phyloP scores from a whole-genome alignment of 75 land plant species.

The Pinus taeda region DNA sequence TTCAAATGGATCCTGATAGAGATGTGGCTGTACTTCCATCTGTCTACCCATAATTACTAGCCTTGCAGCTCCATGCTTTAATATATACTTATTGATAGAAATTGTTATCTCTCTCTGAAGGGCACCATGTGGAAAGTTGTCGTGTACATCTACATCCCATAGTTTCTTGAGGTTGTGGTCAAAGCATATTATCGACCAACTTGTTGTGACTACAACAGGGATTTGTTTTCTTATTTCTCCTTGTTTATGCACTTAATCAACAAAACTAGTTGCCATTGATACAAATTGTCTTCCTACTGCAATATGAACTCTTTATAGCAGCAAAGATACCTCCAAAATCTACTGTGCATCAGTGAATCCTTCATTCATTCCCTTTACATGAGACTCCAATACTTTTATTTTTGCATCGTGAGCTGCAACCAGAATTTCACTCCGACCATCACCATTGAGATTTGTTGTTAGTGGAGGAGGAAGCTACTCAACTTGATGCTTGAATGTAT shows the following conservation, averaged over 20 bases:
- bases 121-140: conserved; percentile 88
- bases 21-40: conserved; percentile 92
- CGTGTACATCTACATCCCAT: conserved; percentile 83
- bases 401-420: too few relatives aligned
- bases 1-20: conserved; percentile 88
- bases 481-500: too few relatives aligned
- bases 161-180: conserved; percentile 94
- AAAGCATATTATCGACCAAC: conserved; percentile 93
- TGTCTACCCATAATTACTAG: conserved; percentile 73
- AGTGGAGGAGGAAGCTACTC: too few relatives aligned
- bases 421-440: too few relatives aligned
- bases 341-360: too few relatives aligned
- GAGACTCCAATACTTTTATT: too few relatives aligned
- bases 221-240: conserved; percentile 70
- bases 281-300: conserved; percentile 83
- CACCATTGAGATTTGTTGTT: too few relatives aligned
- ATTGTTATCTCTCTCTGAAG: conserved; percentile 89
- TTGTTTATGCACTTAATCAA: conserved; percentile 53
- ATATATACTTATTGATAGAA: conserved; percentile 79
- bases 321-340: conserved; percentile 52
- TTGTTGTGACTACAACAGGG: conserved; percentile 92
- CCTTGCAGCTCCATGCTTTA: conserved; percentile 89
- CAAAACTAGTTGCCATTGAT: conserved; percentile 81
- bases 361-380: too few relatives aligned
- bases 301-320: conserved; percentile 80